Evolutionary conservation across 2,329 filamentous ascomycete genomes (phyloP), one percentile per base, ranked within the genome.

Genomic region (Malbranchea zuffiana): DNA sequence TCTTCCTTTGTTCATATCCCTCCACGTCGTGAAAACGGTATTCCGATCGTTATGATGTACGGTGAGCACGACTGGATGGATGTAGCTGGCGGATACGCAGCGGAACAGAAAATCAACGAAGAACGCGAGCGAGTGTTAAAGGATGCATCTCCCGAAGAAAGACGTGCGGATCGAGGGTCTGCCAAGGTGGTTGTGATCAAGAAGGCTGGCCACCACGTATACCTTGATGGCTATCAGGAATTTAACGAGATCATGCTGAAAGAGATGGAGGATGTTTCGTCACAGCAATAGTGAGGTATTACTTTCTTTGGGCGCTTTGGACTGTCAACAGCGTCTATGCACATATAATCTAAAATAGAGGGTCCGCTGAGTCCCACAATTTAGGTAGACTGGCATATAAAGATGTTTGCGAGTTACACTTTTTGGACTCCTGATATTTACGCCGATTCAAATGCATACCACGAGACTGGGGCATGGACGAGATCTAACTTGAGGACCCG

Each of bases 21-120:
- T 10, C 39, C 52, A 11, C 47, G 50, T 15, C 58, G 66, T 6
- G 74, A 77, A 48, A 81, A 71, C 0, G 86, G 87, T 1, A 68
- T 86, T 33, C 88, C 90, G 0, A 68, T 96, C 20, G 73, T 96
- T 6, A 74, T 98, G 55, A 87, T 96, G 82, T 98, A 98, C 55
- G 90, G 90, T 45, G 87, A 96, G 51, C 79, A 90, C 53, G 90
- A 98, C 66, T 98, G 90, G 90, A 98, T 98, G 90, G 90, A 98
- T 48, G 78, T 90, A 6, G 76, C 77, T 0, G 90, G 87, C 18
- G 90, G 90, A 0, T 75, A 78, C 31, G 85, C 82, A 0, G 78
- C 87, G 0, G 75, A 82, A 52, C 75, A 87, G 60, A 86, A 81
- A 57, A 71, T 96, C 8, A 78, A 83, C 42, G 69, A 78, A 40